These are phyloP conservation scores for Pyrrhoderma lamaoense DNA, from an alignment of 1,284 basidiomycete genomes.

Conservation along the genomic window DNA sequence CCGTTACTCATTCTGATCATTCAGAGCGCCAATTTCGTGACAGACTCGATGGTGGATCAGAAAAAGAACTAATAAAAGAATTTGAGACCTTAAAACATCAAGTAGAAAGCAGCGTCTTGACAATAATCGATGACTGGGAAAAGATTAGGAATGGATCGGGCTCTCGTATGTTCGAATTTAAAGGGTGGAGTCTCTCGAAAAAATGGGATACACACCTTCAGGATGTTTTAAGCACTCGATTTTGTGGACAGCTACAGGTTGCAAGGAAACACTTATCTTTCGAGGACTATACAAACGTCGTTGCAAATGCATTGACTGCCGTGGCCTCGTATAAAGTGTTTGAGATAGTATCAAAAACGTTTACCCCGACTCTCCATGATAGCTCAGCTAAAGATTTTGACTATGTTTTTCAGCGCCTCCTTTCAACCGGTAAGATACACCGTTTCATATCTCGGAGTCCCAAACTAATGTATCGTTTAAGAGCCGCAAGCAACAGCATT, in stretches of 20 bases:
- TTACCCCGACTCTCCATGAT: not conserved
- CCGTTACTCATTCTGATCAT: not conserved
- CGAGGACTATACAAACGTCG: not conserved
- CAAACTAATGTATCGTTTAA: not conserved
- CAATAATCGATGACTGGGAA: constrained; percentile 2
- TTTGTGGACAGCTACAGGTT: not conserved
- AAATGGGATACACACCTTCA: not conserved
- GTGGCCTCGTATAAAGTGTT: too few relatives aligned
- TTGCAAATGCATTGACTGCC: not conserved
- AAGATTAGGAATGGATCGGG: not conserved
- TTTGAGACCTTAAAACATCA: constrained; percentile 4
- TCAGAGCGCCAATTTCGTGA: not conserved
- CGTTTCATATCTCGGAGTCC: not conserved
- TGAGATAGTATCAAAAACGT: not conserved
- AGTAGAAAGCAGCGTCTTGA: not conserved
- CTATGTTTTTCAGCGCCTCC: not conserved
- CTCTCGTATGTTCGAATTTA: not conserved
- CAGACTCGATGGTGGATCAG: constrained; percentile 9
- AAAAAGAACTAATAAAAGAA: constrained; percentile 8
- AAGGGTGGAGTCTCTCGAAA: too few relatives aligned
- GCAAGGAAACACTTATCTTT: not conserved
- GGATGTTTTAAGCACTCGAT: not conserved
- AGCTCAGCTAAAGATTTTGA: not conserved
- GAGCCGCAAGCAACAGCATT: constrained; percentile 4
- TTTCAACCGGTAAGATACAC: not conserved